Evolutionary conservation across 352 stramenopile genomes (phyloP), one percentile per base, ranked within the genome.

Genomic region (Pythium diclinum): DNA sequence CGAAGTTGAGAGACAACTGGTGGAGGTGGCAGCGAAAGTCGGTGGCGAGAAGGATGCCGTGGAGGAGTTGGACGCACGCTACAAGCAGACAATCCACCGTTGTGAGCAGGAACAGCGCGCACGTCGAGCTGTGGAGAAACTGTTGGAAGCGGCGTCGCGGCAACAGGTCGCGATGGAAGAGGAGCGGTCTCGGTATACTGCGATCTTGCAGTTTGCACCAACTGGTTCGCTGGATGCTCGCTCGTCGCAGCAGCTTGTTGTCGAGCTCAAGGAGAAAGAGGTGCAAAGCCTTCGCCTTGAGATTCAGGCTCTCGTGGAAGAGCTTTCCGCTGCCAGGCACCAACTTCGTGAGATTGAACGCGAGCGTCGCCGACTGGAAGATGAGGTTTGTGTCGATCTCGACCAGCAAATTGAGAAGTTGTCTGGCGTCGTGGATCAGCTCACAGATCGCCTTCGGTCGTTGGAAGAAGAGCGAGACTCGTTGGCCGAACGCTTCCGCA

Each of bases 221-320:
- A 83, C 67, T 0, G 71, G 74, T 1, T 47, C 65, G 17, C 61
- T 67, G 2, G 67, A 74, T 6, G 67, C 71, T 3, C 64, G 72
- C 17, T 58, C 71, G 8, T 71, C 81, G 8, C 51, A 71, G n/a
- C 47, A 63, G 1, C 67, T 79, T 33, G 77, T 90, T 0, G 67
- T 90, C 4, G 63, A 63, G 8, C 58, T 90, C 2, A 88, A 90
- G 53, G 75, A 82, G n/a, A 84, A 83, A 21, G 74, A 87, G 49
- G 65, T 85, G 16, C 13, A 40, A 3, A 54, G 40, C 34, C 56
- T 73, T 9, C 36, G 42, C 2, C 7, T 17, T 19, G 54, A 60
- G 2, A 58, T 61, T 17, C 36, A 49, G 3, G 1, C 13, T 0
- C 49, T 76, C 11, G 25, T 0, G 1, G 7, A 32, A 3, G 32